These are phyloP conservation scores for Teratosphaeria epicoccoides DNA, from an alignment of 2,329 filamentous ascomycete genomes.

Conservation along the genomic window DNA sequence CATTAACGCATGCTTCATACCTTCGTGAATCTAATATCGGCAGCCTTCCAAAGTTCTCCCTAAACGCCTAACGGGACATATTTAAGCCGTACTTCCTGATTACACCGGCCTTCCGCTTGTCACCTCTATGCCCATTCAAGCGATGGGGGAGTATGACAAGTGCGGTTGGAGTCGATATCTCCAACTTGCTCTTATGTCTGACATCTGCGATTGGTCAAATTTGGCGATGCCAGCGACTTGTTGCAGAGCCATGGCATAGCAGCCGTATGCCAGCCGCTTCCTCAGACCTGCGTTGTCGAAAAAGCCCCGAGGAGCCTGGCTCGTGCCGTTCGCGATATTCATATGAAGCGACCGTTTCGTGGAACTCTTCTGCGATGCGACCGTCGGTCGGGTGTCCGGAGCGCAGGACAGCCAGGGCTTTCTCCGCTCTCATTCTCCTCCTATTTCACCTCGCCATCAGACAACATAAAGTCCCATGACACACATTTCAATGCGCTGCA, in stretches of 20 bases:
- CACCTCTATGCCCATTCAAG: too few species aligned
- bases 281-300: slow-evolving; percentile 25
- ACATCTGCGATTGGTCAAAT: too few species aligned
- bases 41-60: slow-evolving; percentile 21
- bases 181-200: too few species aligned
- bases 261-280: slow-evolving; percentile 30
- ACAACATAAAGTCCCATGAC: too few species aligned
- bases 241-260: slow-evolving; percentile 25
- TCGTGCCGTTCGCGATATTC: slow-evolving; percentile 26
- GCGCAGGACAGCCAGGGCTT: slow-evolving; percentile 24
- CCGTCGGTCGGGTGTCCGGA: slow-evolving; percentile 23
- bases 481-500: too few species aligned
- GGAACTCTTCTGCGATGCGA: slow-evolving; percentile 27
- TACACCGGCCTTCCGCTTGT: slow-evolving; percentile 18
- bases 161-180: too few species aligned
- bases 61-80: slow-evolving; percentile 19
- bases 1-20: too few species aligned
- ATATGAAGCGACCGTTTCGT: slow-evolving; percentile 28
- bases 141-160: too few species aligned
- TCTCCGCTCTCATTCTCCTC: too few species aligned
- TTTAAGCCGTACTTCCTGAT: slow-evolving; percentile 21
- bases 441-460: too few species aligned
- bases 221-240: slow-evolving; percentile 17
- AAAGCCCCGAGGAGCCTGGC: slow-evolving; percentile 26
- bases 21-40: slow-evolving; percentile 20